phyloP scores from a whole-genome alignment of 1,284 basidiomycete genomes.

The Singerocomus inundabilis region DNA sequence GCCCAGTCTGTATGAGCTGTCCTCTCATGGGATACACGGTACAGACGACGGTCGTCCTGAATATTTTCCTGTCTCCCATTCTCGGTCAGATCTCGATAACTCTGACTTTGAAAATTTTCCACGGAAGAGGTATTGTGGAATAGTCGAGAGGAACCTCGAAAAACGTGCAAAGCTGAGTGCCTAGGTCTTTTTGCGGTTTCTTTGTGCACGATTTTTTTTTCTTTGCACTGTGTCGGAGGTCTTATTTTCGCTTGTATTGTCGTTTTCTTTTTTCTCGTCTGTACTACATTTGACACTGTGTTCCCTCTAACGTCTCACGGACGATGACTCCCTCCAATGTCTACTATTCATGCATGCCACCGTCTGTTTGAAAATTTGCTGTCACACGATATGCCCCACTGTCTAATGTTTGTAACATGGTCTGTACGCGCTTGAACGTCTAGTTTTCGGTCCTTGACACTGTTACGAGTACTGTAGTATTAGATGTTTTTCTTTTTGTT shows the following conservation, averaged over 20 bases:
- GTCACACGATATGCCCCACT: constrained; percentile 26
- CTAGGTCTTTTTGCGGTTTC: constrained; percentile 16
- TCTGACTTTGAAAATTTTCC: constrained; percentile 27
- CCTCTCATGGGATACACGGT: constrained; percentile 21
- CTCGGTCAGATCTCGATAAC: constrained; percentile 38
- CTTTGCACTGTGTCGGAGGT: not conserved
- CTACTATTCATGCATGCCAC: constrained; percentile 30
- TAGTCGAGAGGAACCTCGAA: constrained; percentile 26
- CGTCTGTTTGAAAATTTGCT: constrained; percentile 15
- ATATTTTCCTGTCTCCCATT: constrained; percentile 43
- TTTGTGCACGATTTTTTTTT: not conserved
- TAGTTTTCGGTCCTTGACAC: constrained; percentile 13
- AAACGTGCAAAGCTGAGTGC: constrained; percentile 30
- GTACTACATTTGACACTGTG: constrained; percentile 17
- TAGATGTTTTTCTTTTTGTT: constrained; percentile 13
- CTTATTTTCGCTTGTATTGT: not conserved
- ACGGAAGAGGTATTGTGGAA: constrained; percentile 26
- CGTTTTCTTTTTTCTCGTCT: not conserved
- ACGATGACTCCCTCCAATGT: constrained; percentile 19
- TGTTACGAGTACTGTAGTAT: constrained; percentile 29
- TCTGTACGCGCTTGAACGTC: constrained; percentile 11
- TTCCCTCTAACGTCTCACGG: constrained; percentile 21
- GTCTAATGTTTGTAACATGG: constrained; percentile 37
- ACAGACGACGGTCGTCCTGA: constrained; percentile 32
- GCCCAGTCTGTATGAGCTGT: constrained; percentile 29